Base-by-base conservation (phyloP, 352 stramenopile genomes). In the Globisporangium parvum region DNA sequence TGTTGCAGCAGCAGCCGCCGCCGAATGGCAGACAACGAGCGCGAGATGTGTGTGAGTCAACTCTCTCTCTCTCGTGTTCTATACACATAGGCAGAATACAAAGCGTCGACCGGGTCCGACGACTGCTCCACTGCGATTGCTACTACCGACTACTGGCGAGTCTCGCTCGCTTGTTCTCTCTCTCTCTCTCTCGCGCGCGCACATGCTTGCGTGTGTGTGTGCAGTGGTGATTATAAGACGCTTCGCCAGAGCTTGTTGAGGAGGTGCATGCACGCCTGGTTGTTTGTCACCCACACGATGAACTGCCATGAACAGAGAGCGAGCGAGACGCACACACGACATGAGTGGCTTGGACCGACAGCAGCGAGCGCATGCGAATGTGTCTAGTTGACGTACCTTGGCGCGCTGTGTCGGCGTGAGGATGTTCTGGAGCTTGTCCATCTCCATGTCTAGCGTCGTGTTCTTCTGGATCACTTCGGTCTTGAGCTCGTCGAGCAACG, bases 241-340 rank as follows among this genome's bases (percentile, higher is more conserved):
- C 78, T 93, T 58, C 80, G 91, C 93, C 93, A 98, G 53, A 98
- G 72, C 73, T 98, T 96, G 78, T 98, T 97, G n/a, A 98, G 77
- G 73, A 98, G 83, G 64, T 97, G 88, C 88, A 98, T 98, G 60
- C 87, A 97, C 42, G 93, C 93, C 55, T 91, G 86, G 65, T 98
- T 98, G 70, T 98, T 97, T 49, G 88, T 96, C 53, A 97, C 89
- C 93, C 93, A 98, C 26, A 98, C 87, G 48, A 98, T 95, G 70
- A 98, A 98, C 73, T 92, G 56, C 33, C 46, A 51, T 31, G 48
- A 66, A 58, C 37, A 44, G 15, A 40, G 46, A 59, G 51, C n/a
- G n/a, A n/a, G n/a, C n/a, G n/a, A n/a, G n/a, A n/a, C n/a, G n/a
- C n/a, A 51, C 37, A 50, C 55, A 57, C 21, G 21, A 28, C 8